These are phyloP conservation scores for Cyclotella atomus DNA, from an alignment of 108 stramenopile species.

Conservation along the genomic window DNA sequence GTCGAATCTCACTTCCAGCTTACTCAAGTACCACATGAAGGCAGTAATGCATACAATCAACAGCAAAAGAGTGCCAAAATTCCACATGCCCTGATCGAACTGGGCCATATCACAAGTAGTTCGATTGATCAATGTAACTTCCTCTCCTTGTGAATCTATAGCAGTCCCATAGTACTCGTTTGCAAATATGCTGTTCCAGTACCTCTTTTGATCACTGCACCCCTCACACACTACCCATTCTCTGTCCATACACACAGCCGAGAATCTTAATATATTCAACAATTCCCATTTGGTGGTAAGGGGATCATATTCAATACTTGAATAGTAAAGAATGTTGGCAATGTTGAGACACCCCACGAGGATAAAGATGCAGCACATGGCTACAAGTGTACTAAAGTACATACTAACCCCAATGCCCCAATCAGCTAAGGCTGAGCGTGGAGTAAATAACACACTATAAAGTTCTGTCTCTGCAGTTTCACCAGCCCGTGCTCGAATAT, in stretches of 20 bases:
- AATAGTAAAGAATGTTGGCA: constrained; percentile 40
- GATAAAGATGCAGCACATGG: constrained; percentile 16
- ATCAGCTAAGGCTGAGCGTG: constrained; percentile 53
- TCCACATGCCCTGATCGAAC: constrained; percentile 53
- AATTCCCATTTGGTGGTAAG: not conserved
- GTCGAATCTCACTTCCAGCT: constrained; percentile 70
- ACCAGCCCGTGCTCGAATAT: constrained; percentile 66
- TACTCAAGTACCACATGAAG: constrained; percentile 51
- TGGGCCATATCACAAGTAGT: constrained; percentile 29
- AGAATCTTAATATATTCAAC: constrained; percentile 32
- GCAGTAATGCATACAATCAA: constrained; percentile 48
- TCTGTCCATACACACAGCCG: constrained; percentile 57
- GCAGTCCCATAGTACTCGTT: constrained; percentile 28
- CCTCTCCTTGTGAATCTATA: constrained; percentile 15
- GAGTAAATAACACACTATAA: constrained; percentile 50
- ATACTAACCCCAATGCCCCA: constrained; percentile 68
- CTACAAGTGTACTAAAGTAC: constrained; percentile 63
- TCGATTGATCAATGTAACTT: constrained; percentile 26
- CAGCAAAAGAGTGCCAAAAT: constrained; percentile 61
- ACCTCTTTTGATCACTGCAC: constrained; percentile 8
- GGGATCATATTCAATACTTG: constrained; percentile 32
- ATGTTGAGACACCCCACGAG: constrained; percentile 35
- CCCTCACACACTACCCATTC: constrained; percentile 70
- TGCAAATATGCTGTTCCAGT: constrained; percentile 26
- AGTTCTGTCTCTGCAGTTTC: constrained; percentile 59